Conservation (phyloP, 495 filamentous ascomycete genomes). For the Podospora fimiseda region DNA sequence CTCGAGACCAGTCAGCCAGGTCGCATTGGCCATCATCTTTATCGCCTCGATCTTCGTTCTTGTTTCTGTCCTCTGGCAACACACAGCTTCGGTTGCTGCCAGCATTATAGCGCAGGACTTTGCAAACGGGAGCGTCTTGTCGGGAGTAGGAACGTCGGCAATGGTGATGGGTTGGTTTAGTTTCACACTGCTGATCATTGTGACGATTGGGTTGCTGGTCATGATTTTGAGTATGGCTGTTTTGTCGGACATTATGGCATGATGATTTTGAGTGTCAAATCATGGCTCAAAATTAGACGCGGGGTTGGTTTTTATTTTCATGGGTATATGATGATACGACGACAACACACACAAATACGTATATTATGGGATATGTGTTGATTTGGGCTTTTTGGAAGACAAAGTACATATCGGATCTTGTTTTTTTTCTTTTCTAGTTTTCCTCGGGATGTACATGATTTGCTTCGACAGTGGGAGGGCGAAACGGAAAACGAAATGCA, state of each 20-base stretch:
- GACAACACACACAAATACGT: too few species aligned
- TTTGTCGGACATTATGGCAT: slow-evolving; percentile 45
- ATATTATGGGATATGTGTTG: too few species aligned
- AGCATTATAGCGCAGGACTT: slow-evolving; percentile 89
- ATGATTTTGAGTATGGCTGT: slow-evolving; percentile 90
- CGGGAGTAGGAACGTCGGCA: slow-evolving; percentile 81
- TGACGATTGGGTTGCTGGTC: slow-evolving; percentile 87
- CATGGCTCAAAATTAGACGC: background rate
- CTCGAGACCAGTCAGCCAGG: slow-evolving; percentile 63
- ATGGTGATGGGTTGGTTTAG: slow-evolving; percentile 98
- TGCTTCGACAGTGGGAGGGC: background rate
- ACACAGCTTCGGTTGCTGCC: slow-evolving; percentile 90
- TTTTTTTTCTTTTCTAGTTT: background rate
- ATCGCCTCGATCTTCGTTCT: slow-evolving; percentile 72
- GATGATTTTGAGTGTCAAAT: slow-evolving; percentile 14
- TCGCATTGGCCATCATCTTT: slow-evolving; percentile 73
- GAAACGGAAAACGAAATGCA: too few species aligned
- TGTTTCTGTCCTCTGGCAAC: slow-evolving; percentile 69
- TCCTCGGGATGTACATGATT: background rate
- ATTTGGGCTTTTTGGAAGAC: too few species aligned
- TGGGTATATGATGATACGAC: background rate
- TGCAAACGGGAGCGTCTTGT: slow-evolving; percentile 86
- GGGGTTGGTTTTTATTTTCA: background rate
- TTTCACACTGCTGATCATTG: slow-evolving; percentile 83
- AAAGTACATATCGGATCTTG: background rate